Conservation (phyloP, 257 asterid species). For the Plantago ovata region DNA sequence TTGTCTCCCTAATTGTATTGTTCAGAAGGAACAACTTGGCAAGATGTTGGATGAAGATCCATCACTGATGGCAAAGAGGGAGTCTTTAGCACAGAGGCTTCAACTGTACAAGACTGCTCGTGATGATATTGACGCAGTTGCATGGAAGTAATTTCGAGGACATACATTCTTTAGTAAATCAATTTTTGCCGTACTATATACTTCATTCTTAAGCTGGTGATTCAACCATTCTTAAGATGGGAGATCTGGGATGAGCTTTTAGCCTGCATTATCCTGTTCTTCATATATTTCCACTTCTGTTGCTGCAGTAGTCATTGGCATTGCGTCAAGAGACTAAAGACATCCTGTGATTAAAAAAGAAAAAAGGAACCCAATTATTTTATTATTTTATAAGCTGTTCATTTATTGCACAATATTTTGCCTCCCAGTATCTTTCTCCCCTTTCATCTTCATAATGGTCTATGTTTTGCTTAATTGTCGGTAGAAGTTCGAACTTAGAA, state of each 20-base stretch:
- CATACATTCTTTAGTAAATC: not conserved
- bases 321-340: not conserved
- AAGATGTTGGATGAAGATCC: constrained; percentile 97
- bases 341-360: not conserved
- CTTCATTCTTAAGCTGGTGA: not conserved
- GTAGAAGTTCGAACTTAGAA: no score
- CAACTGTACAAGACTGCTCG: constrained; percentile 93
- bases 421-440: no score
- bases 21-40: constrained; percentile 89
- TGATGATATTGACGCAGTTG: constrained; percentile 91
- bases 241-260: not conserved
- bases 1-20: not conserved
- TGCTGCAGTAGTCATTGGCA: constrained; percentile 1
- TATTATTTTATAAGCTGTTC: no score
- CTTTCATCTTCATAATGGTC: no score
- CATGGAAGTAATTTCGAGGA: constrained; percentile 63
- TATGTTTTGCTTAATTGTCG: no score
- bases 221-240: not conserved
- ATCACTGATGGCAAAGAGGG: constrained; percentile 85
- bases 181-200: not conserved
- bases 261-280: not conserved
- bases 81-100: constrained; percentile 73
- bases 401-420: no score
- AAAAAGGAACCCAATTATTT: no score
- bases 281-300: not conserved